These are phyloP conservation scores for Fusarium bactridioides DNA, from an alignment of 2,329 filamentous ascomycete species.

Conservation along the genomic window DNA sequence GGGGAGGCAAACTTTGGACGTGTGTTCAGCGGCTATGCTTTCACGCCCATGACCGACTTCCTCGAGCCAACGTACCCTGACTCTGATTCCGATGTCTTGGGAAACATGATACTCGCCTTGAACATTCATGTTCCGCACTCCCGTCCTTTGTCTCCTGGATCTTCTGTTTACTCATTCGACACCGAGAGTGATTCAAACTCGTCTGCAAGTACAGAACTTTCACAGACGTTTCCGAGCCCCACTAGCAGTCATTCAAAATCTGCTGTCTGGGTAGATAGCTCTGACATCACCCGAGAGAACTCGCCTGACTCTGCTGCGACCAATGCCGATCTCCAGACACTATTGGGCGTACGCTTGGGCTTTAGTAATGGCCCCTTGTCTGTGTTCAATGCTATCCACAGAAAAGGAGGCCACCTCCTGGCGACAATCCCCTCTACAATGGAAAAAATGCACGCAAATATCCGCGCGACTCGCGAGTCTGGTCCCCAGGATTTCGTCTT, in stretches of 20 bases:
- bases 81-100: neutral
- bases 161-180: neutral
- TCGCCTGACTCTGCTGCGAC: neutral
- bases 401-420: neutral
- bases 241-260: rapidly evolving
- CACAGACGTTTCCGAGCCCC: neutral
- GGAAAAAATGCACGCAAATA: neutral
- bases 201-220: neutral
- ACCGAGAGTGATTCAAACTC: neutral
- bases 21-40: neutral
- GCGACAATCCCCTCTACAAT: neutral
- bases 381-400: neutral
- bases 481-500: neutral
- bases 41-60: neutral
- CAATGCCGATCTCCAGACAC: neutral
- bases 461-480: neutral
- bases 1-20: neutral
- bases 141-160: neutral
- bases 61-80: neutral
- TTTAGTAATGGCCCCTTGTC: neutral
- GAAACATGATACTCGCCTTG: neutral
- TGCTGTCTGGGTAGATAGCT: neutral
- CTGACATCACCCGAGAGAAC: neutral
- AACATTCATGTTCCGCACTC: neutral
- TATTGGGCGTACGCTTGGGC: neutral